Evolutionary conservation across 371 early-diverging fungal species (phyloP), one percentile per base, ranked within the genome.

Genomic region (Phascolomyces articulosus): DNA sequence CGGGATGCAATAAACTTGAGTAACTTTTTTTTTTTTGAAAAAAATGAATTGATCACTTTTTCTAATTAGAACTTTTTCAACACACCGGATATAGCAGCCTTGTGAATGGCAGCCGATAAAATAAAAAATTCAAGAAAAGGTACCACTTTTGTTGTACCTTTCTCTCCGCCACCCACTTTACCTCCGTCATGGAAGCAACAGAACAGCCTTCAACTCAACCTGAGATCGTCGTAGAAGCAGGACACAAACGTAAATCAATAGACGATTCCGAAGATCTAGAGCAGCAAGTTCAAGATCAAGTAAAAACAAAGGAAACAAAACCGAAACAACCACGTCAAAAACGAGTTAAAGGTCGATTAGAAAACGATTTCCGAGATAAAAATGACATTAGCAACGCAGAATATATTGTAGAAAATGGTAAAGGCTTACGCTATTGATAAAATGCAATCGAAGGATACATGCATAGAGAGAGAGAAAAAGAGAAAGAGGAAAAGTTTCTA

Each of bases 381-480:
- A 60, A 65, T 44, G 68, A 68, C 58, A 24, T 70, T 29, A 61
- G 48, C 60, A 61, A 72, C 62, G 80, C 67, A 66, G 67, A 77
- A n/a, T 87, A 87, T 62, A 80, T 71, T 38, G 81, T 82, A 63
- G 82, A 85, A 41, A 69, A 79, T 63, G 86, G 80, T 77, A 72
- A 44, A 38, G 6, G 13, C 38, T 9, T 60, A n/a, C 4, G 2
- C 38, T 10, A 20, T 31, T 44, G 4, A 15, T n/a, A n/a, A n/a
- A n/a, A n/a, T n/a, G n/a, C n/a, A n/a, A n/a, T n/a, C n/a, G n/a
- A n/a, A n/a, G n/a, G n/a, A n/a, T n/a, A n/a, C n/a, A n/a, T n/a
- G n/a, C n/a, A n/a, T n/a, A n/a, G n/a, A n/a, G n/a, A n/a, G n/a
- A n/a, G n/a, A n/a, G n/a, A n/a, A n/a, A n/a, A 10, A 15, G 34